These are phyloP conservation scores for Diaporthe ampelina DNA, from an alignment of 2,329 filamentous ascomycete species.

Conservation along the genomic window DNA sequence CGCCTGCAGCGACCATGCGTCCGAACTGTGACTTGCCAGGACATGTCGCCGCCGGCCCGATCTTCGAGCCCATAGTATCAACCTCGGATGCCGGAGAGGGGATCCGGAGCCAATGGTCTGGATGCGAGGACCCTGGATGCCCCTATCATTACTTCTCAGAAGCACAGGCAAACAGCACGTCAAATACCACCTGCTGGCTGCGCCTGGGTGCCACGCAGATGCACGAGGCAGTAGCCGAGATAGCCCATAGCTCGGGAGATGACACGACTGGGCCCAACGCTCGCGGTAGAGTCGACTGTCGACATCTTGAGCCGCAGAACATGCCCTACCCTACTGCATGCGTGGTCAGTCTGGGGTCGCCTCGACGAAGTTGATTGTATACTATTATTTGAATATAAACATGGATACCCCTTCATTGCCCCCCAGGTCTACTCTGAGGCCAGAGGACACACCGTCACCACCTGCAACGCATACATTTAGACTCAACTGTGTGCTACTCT, in stretches of 20 bases:
- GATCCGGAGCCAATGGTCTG: slow-evolving; percentile 28
- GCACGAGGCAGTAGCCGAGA: slow-evolving; percentile 15
- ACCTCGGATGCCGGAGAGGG: slow-evolving; percentile 19
- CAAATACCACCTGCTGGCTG: slow-evolving; percentile 25
- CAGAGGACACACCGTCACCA: slow-evolving; percentile 10
- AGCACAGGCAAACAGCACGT: slow-evolving; percentile 28
- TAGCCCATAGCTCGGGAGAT: slow-evolving; percentile 18
- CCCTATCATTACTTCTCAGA: slow-evolving; percentile 12
- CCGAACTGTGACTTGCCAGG: neutral
- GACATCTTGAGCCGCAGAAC: slow-evolving; percentile 19
- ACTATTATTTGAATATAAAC: slow-evolving; percentile 38
- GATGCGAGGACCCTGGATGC: neutral
- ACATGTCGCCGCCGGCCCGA: slow-evolving; percentile 25
- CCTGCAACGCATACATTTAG: slow-evolving; percentile 21
- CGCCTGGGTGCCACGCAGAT: slow-evolving; percentile 14
- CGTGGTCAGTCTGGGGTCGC: slow-evolving; percentile 14
- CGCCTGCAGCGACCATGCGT: slow-evolving; percentile 13
- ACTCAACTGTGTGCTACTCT: slow-evolving; percentile 28
- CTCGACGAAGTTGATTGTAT: slow-evolving; percentile 8
- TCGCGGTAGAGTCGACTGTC: neutral
- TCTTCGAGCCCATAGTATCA: slow-evolving; percentile 14
- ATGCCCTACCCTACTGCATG: slow-evolving; percentile 19
- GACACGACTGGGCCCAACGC: slow-evolving; percentile 9
- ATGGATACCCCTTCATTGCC: slow-evolving; percentile 35
- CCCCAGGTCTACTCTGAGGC: neutral